Base-by-base conservation (phyloP, 805 yeast genomes). In the Wickerhamomyces sydowiorum region DNA sequence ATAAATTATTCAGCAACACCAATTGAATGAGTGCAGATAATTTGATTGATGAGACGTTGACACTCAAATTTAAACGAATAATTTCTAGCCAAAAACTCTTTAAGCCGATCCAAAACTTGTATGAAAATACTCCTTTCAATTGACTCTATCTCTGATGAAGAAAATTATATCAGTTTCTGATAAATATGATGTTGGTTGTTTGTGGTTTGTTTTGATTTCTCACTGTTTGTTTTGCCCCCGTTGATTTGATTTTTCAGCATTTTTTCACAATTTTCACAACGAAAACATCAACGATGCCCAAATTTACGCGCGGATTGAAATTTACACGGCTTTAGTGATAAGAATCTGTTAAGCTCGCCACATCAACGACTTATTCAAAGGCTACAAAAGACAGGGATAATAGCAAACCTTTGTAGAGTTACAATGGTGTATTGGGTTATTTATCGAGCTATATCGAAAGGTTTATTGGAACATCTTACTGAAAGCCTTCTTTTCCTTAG, bases 401-500 rank as follows among this genome's bases (percentile, higher is more conserved):
- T 24, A n/a, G 7, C 8, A 28, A 13, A n/a, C 9, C n/a, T 25
- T 17, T 22, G 10, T 18, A n/a, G 3, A 13, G 21, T 18, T 14
- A 13, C 18, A n/a, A n/a, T n/a, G n/a, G n/a, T n/a, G n/a, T n/a
- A n/a, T n/a, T n/a, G n/a, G n/a, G n/a, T n/a, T n/a, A n/a, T n/a
- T n/a, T n/a, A n/a, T n/a, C n/a, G n/a, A n/a, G n/a, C n/a, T n/a
- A n/a, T n/a, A n/a, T n/a, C n/a, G n/a, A n/a, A n/a, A 24, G 18
- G 9, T 21, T 43, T 50, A 65, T 5, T 53, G 41, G 50, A 86
- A 86, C 69, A 85, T 78, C 59, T 83, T 85, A 42, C 86, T 69
- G 68, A 81, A 73, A 1, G 89, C 86, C 52, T 80, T 82, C 66
- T 79, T 84, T 55, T 84, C 86, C 59, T 80, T 81, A 40, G 81